A percentile compares a stretch with the other conserved stretches of the same genome.
phyloP scores from a whole-genome alignment of 1,284 basidiomycete genomes.

The Irpex sp. region DNA sequence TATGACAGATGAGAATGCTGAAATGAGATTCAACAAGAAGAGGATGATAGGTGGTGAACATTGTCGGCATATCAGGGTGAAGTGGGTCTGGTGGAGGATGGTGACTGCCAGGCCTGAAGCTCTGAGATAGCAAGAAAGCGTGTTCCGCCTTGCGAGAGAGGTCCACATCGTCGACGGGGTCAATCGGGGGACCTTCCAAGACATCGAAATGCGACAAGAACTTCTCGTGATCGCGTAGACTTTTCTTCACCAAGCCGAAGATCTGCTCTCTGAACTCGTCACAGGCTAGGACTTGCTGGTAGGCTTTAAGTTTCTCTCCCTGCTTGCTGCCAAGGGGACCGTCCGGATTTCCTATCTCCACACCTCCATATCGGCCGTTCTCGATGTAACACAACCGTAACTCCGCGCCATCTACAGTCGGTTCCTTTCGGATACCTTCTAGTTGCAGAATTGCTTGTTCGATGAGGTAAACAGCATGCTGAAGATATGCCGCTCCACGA shows the following conservation, averaged over 20 bases:
- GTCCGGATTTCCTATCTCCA: slow-evolving; percentile 71
- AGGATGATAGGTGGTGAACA: slow-evolving; percentile 83
- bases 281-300: slow-evolving; percentile 52
- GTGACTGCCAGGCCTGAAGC: slow-evolving; percentile 57
- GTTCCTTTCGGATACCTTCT: slow-evolving; percentile 59
- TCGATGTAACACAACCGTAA: slow-evolving; percentile 69
- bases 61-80: slow-evolving; percentile 37
- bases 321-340: slow-evolving; percentile 62
- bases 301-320: slow-evolving; percentile 59
- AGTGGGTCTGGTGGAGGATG: slow-evolving; percentile 27
- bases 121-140: slow-evolving; percentile 65
- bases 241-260: slow-evolving; percentile 55
- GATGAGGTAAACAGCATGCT: slow-evolving; percentile 69
- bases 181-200: slow-evolving; percentile 39
- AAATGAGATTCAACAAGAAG: slow-evolving; percentile 81
- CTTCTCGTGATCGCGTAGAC: slow-evolving; percentile 74
- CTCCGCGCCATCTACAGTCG: slow-evolving; percentile 61
- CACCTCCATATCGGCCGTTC: slow-evolving; percentile 69
- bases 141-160: slow-evolving; percentile 54
- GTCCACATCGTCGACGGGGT: slow-evolving; percentile 35
- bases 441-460: slow-evolving; percentile 65
- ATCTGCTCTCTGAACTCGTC: slow-evolving; percentile 56
- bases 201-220: slow-evolving; percentile 79
- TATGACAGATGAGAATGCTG: slow-evolving; percentile 63
- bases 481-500: slow-evolving; percentile 73